These are phyloP conservation scores for Venturia effusa DNA, from an alignment of 2,329 filamentous ascomycete genomes.

Conservation along the genomic window DNA sequence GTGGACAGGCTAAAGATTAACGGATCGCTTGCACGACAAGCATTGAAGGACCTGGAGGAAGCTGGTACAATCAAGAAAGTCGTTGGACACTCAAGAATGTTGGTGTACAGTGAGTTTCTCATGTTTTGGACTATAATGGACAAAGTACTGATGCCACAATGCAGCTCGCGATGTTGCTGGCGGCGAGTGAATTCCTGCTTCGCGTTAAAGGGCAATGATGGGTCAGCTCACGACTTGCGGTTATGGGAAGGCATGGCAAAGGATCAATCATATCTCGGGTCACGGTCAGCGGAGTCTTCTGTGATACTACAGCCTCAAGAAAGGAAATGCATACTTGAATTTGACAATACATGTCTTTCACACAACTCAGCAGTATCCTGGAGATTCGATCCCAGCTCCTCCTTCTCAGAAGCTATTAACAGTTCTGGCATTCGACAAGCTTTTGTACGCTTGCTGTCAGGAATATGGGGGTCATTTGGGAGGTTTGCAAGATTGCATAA, in stretches of 20 bases:
- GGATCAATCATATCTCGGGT: not conserved
- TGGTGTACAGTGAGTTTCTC: constrained; percentile 77
- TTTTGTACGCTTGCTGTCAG: no score
- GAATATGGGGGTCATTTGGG: no score
- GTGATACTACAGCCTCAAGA: not conserved
- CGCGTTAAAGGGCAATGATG: not conserved
- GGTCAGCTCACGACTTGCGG: not conserved
- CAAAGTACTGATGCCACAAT: constrained; percentile 1
- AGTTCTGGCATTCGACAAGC: no score
- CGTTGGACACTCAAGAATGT: constrained; percentile 91
- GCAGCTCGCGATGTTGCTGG: constrained; percentile 27
- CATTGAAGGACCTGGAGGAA: constrained; percentile 88
- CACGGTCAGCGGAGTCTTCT: constrained; percentile 1
- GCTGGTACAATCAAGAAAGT: constrained; percentile 98
- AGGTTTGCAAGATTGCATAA: no score
- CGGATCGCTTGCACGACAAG: constrained; percentile 86
- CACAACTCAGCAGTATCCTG: no score
- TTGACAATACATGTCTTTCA: not conserved
- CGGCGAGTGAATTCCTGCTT: constrained; percentile 21
- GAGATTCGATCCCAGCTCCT: no score
- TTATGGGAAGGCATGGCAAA: constrained; percentile 4
- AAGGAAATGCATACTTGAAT: not conserved
- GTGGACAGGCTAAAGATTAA: constrained; percentile 99
- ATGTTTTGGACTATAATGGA: not conserved
- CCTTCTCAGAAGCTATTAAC: no score